Conservation (phyloP, 139 green algal species). For the Chlorella sorokiniana region DNA sequence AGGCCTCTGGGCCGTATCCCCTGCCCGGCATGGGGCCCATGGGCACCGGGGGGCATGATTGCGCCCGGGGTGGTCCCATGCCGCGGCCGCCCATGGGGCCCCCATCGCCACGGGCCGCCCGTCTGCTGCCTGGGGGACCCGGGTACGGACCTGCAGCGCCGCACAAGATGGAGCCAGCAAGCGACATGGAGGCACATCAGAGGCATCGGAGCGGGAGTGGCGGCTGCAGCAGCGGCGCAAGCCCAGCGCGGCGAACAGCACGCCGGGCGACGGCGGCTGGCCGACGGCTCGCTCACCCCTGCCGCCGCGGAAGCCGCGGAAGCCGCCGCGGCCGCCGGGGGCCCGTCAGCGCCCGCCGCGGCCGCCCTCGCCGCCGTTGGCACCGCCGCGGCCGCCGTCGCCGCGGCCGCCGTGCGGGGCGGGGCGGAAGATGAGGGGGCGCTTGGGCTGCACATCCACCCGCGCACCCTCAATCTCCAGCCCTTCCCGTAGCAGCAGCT, state of each 20-base stretch:
- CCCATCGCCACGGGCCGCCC: neutral
- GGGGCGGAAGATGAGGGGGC: conserved; percentile 36
- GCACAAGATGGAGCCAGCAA: neutral
- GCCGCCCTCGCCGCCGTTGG: neutral
- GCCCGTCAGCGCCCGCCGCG: neutral
- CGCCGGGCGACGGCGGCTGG: too few species aligned
- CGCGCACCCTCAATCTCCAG: conserved; percentile 22
- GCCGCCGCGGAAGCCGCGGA: neutral
- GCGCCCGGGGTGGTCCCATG: neutral
- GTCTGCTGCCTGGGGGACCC: neutral
- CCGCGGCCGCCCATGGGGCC: neutral
- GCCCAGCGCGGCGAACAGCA: neutral
- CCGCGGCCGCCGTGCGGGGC: neutral
- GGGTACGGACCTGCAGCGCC: neutral
- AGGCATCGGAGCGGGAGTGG: neutral
- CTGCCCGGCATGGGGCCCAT: neutral
- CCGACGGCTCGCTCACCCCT: too few species aligned
- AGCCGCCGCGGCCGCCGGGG: neutral
- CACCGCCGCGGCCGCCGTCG: neutral
- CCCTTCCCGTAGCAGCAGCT: neutral
- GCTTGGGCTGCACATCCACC: conserved; percentile 51
- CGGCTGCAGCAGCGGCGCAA: neutral
- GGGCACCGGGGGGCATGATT: neutral
- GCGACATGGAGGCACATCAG: neutral
- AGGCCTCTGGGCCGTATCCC: neutral